phyloP scores from a whole-genome alignment of 495 filamentous ascomycete genomes.

The Penicillium paradoxum region DNA sequence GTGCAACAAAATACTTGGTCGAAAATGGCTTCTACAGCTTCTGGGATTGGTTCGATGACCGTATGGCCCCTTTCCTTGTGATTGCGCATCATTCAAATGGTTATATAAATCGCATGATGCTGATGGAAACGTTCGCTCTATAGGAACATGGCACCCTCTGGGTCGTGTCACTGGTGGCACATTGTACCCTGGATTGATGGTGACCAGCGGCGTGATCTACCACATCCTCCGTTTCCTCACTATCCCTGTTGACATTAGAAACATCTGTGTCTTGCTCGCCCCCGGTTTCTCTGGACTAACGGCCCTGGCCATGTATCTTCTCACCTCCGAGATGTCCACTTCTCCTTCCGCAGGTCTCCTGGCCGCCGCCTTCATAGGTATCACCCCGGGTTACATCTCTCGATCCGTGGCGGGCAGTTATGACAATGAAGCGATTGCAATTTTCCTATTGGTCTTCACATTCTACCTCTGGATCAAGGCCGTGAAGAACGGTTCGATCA shows the following conservation, averaged over 20 bases:
- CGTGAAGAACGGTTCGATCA: constrained; percentile 88
- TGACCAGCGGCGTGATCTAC: constrained; percentile 96
- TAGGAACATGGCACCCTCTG: constrained; percentile 97
- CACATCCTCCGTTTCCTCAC: constrained; percentile 87
- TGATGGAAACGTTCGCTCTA: constrained; percentile 18
- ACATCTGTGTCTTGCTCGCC: constrained; percentile 95
- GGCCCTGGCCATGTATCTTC: constrained; percentile 86
- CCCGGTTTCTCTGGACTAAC: constrained; percentile 95
- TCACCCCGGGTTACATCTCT: constrained; percentile 95
- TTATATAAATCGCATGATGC: constrained; percentile 10
- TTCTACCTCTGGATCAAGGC: constrained; percentile 99
- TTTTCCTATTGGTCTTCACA: constrained; percentile 97
- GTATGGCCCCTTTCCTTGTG: constrained; percentile 43
- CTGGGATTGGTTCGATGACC: constrained; percentile 99
- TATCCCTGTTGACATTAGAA: constrained; percentile 95
- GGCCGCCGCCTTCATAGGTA: constrained; percentile 95
- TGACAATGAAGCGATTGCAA: constrained; percentile 99
- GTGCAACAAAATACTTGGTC: constrained; percentile 95
- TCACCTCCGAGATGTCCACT: constrained; percentile 92
- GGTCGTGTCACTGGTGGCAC: constrained; percentile 98
- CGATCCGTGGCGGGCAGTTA: constrained; percentile 97
- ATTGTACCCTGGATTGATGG: constrained; percentile 97
- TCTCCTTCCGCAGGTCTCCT: constrained; percentile 92
- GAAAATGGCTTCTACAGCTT: constrained; percentile 97
- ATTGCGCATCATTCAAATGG: constrained; percentile 7